These are phyloP conservation scores for Diaporthe sp. DNA, from an alignment of 2,329 filamentous ascomycete genomes.

Conservation along the genomic window DNA sequence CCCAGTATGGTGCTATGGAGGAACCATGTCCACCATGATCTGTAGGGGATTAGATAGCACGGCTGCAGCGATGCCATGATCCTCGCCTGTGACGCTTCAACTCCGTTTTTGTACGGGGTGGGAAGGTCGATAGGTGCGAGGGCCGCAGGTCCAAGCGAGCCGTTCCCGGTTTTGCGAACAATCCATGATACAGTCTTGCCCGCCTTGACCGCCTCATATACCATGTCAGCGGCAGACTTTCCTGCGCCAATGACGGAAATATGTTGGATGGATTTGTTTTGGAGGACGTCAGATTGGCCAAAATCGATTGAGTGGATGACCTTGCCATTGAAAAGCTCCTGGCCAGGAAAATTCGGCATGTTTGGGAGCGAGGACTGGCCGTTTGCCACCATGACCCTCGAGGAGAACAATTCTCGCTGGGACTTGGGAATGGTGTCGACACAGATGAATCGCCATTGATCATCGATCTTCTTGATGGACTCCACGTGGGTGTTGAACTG, in stretches of 20 bases:
- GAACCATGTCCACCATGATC: conserved; percentile 7
- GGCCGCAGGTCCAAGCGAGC: not conserved
- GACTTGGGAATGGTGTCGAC: not conserved
- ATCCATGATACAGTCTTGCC: conserved; percentile 10
- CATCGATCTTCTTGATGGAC: conserved; percentile 4
- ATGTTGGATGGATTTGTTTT: not conserved
- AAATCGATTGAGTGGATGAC: conserved; percentile 4
- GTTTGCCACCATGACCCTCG: conserved; percentile 1
- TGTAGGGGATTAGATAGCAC: not conserved
- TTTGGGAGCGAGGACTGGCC: not conserved
- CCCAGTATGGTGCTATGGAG: conserved; percentile 2
- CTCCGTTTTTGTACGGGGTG: not conserved
- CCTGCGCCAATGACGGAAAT: not conserved
- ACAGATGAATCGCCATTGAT: not conserved
- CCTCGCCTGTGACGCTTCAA: conserved; percentile 4
- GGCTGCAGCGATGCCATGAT: not conserved
- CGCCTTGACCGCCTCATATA: not conserved
- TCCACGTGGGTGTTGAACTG: conserved; percentile 4
- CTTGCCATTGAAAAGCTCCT: not conserved
- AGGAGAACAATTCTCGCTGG: not conserved
- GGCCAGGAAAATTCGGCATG: not conserved
- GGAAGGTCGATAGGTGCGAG: not conserved
- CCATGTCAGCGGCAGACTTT: not conserved
- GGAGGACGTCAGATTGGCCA: not conserved
- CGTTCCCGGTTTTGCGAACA: not conserved